Base-by-base conservation (phyloP, 2,329 filamentous ascomycete genomes). In the Beauveria varroae region DNA sequence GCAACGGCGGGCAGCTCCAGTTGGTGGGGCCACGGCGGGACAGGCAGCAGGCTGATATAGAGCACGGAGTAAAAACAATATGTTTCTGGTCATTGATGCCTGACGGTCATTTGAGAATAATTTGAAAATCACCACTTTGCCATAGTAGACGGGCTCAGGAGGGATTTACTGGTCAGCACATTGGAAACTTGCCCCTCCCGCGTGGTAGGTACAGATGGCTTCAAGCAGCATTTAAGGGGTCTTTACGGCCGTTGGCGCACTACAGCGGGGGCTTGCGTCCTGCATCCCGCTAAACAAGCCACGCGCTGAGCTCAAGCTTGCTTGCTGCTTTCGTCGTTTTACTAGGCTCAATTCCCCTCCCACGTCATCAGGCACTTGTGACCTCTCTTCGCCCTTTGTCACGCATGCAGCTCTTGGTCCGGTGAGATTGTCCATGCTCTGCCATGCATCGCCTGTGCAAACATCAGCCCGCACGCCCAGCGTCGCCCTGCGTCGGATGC, bases 361-460 rank as follows among this genome's bases (percentile, higher is more conserved):
- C 51, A 60, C 58, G 58, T 60, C 58, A 60, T 60, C 43, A 12
- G 5, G n/a, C 58, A 60, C 57, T 20, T 50, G 58, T 60, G 58
- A 60, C 58, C 51, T n/a, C 14, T 34, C 30, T 37, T 20, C 10
- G 26, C 37, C 37, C 26, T 60, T 28, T 43, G 30, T 41, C 34
- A 51, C 34, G 18, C n/a, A 46, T 37, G 5, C 22, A 41, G 20
- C 26, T 58, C 34, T 30, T 30, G 22, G 56, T 47, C 46, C 24
- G 57, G 22, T 60, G 49, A 53, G 57, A 44, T 16, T 30, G 24
- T 24, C 24, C 57, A 24, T 43, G 20, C 56, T 37, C 34, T 24
- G 37, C 47, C 28, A 51, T 58, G 34, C n/a, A 47, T 55, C 20
- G 18, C 18, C n/a, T 5, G 10, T 30, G 18, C 22, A 40, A 52